Conservation (phyloP, 352 stramenopile genomes). For the Phytophthora cryptogea region DNA sequence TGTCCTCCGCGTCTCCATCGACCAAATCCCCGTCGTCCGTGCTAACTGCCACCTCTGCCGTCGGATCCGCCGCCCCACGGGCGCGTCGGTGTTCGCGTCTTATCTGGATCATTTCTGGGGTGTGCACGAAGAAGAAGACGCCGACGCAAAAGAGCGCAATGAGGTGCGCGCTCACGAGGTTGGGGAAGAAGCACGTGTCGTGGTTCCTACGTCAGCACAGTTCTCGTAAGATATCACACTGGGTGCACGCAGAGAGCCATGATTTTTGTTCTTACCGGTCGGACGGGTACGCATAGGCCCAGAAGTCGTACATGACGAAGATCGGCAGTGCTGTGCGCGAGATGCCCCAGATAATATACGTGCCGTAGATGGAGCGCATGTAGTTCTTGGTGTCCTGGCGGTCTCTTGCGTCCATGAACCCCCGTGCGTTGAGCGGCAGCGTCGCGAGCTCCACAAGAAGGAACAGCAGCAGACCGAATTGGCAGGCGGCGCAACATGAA, state of each 20-base stretch:
- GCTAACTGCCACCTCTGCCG: slow-evolving; percentile 18
- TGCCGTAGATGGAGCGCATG: slow-evolving; percentile 73
- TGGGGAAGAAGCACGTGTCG: slow-evolving; percentile 79
- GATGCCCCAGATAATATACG: slow-evolving; percentile 76
- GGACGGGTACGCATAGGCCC: slow-evolving; percentile 70
- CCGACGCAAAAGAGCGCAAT: slow-evolving; percentile 83
- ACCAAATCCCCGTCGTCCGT: slow-evolving; percentile 31
- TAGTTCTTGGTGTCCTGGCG: slow-evolving; percentile 66
- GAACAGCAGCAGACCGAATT: slow-evolving; percentile 80
- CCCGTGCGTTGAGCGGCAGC: slow-evolving; percentile 72
- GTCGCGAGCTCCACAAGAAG: slow-evolving; percentile 83
- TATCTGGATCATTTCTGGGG: slow-evolving; percentile 62
- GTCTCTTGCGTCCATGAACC: slow-evolving; percentile 76
- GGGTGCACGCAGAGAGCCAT: no score
- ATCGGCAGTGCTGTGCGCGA: slow-evolving; percentile 73
- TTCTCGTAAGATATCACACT: no score
- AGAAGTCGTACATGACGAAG: slow-evolving; percentile 80
- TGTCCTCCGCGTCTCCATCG: slow-evolving; percentile 31
- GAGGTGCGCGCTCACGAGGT: slow-evolving; percentile 73
- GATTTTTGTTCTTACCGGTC: slow-evolving; percentile 25
- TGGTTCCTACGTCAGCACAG: slow-evolving; percentile 37
- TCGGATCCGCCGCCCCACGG: slow-evolving; percentile 18
- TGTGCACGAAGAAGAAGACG: slow-evolving; percentile 85
- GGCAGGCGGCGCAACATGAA: slow-evolving; percentile 73
- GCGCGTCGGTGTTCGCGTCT: slow-evolving; percentile 31